A percentile compares a stretch with the other conserved stretches of the same genome.
These are phyloP conservation scores for Blastocystis sp. DNA, from an alignment of 352 stramenopile species.

Conservation along the genomic window DNA sequence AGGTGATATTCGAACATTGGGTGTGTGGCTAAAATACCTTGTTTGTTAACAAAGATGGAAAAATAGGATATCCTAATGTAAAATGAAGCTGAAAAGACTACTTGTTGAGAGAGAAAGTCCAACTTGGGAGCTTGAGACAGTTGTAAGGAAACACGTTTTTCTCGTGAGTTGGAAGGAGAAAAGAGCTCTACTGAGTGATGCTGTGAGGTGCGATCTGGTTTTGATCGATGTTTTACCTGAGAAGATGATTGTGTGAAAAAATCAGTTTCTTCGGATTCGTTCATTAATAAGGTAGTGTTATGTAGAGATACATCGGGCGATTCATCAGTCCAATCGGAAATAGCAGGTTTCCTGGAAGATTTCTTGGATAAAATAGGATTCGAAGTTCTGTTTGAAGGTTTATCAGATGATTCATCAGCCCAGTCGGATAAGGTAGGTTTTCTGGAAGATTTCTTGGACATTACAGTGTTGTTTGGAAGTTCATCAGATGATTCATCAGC, in stretches of 20 bases:
- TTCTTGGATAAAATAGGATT: background rate
- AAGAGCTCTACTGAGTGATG: too few relatives aligned
- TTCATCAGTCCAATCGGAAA: background rate
- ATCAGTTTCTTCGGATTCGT: too few relatives aligned
- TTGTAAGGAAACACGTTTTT: too few relatives aligned
- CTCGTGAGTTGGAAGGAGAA: too few relatives aligned
- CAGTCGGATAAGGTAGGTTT: background rate
- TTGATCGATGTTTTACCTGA: too few relatives aligned
- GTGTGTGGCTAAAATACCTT: background rate
- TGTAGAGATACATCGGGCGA: background rate
- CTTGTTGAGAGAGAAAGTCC: too few relatives aligned
- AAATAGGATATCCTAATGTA: too few relatives aligned
- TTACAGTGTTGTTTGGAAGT: background rate
- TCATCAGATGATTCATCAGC: background rate
- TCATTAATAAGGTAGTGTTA: too few relatives aligned
- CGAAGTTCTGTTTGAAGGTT: background rate
- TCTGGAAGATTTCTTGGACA: background rate
- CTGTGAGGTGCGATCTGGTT: too few relatives aligned
- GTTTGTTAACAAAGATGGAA: conserved; percentile 11
- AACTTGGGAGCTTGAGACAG: too few relatives aligned
- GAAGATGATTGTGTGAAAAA: too few relatives aligned
- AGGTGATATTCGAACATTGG: background rate
- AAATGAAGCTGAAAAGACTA: too few relatives aligned
- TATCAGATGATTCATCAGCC: background rate
- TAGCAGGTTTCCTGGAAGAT: background rate